Evolutionary conservation across 345 rosid genomes (phyloP).

Genomic region (Corchorus olitorius): DNA sequence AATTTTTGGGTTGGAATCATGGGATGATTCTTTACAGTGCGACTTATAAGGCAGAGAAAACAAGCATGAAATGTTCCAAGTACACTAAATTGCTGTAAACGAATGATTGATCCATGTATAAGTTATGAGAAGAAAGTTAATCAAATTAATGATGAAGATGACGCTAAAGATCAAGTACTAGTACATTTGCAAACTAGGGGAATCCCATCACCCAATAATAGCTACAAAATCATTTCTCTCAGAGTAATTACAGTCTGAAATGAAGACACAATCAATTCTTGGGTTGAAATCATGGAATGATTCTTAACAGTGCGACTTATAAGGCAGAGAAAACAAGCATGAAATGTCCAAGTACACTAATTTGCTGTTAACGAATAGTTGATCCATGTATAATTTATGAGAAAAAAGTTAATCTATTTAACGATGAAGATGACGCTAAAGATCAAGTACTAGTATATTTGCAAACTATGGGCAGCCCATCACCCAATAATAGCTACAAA

Average conservation of each 20-base stretch:
- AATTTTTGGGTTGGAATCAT: background rate
- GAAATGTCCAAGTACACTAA: conserved; percentile 2
- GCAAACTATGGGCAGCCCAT: background rate
- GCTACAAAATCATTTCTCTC: background rate
- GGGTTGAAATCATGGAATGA: too few species aligned
- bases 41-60: conserved; percentile 3
- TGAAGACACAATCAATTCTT: conserved; percentile 5
- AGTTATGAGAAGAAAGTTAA: background rate
- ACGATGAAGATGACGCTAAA: background rate
- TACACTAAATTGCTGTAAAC: background rate
- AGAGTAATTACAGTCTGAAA: background rate
- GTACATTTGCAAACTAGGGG: background rate
- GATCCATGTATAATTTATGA: background rate
- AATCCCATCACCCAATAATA: conserved; percentile 1
- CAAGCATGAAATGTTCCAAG: background rate
- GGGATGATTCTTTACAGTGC: background rate
- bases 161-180: background rate
- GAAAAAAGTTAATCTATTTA: background rate
- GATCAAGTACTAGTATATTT: background rate
- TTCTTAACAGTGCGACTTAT: background rate
- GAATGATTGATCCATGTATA: background rate
- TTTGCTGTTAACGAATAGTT: background rate
- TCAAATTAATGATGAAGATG: background rate
- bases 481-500: background rate
- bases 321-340: conserved; percentile 7